Evolutionary conservation across 257 asterid genomes (phyloP).

Genomic region (Nicotiana obtusifolia): DNA sequence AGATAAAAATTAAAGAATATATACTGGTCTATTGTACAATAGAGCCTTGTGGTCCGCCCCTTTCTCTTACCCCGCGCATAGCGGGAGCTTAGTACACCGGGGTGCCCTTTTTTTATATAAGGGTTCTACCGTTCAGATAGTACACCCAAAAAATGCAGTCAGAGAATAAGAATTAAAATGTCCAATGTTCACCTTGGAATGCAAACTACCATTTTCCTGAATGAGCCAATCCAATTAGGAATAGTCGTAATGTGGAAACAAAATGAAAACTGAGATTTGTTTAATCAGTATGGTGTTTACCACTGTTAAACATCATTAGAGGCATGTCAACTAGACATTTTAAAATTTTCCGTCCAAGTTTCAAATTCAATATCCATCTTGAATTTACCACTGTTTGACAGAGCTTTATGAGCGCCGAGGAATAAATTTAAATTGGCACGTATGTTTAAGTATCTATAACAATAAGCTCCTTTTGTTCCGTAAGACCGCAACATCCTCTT

Average conservation of each 20-base stretch:
- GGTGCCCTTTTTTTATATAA: no score
- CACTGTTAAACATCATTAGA: not conserved
- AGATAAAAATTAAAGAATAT: not conserved
- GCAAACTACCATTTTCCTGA: not conserved
- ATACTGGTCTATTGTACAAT: not conserved
- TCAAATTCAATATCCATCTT: not conserved
- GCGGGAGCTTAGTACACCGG: no score
- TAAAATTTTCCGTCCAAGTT: not conserved
- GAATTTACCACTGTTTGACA: not conserved
- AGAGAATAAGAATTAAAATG: not conserved
- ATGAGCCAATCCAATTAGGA: not conserved
- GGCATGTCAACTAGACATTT: not conserved
- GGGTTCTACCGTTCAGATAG: not conserved
- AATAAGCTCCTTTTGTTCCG: not conserved
- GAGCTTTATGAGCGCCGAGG: not conserved
- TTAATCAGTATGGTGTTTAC: not conserved
- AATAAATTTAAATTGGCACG: not conserved
- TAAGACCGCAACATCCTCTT: not conserved
- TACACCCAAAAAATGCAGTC: not conserved
- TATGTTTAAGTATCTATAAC: not conserved
- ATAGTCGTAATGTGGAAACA: not conserved
- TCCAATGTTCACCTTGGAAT: not conserved
- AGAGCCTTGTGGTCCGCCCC: no score
- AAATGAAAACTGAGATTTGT: not conserved
- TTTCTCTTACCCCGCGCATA: no score